phyloP scores from a whole-genome alignment of 2,329 filamentous ascomycete species.

The Hymenoscyphus repandus region DNA sequence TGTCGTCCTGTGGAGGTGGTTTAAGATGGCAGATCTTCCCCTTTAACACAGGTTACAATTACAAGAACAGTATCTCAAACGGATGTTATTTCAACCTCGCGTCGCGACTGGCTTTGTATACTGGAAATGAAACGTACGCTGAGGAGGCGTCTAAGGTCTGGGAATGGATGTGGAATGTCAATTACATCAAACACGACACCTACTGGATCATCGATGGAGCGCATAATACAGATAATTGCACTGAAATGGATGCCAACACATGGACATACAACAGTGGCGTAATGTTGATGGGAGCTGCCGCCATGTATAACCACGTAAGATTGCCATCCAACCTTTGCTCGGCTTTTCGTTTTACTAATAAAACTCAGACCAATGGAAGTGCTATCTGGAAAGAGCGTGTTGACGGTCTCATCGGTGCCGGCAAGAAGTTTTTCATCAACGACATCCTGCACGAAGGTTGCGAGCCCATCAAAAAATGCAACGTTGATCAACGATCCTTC shows the following conservation, averaged over 20 bases:
- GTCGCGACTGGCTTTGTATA: constrained; percentile 68
- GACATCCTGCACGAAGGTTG: constrained; percentile 61
- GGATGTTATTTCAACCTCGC: constrained; percentile 57
- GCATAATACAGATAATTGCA: constrained; percentile 52
- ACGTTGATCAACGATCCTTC: constrained; percentile 57
- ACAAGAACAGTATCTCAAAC: constrained; percentile 64
- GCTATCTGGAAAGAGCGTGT: constrained; percentile 52
- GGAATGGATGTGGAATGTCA: constrained; percentile 56
- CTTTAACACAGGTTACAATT: constrained; percentile 75
- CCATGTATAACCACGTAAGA: constrained; percentile 43
- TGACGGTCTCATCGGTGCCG: constrained; percentile 49
- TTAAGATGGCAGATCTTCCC: constrained; percentile 80
- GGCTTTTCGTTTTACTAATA: not conserved
- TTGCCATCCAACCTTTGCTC: not conserved
- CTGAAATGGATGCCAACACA: constrained; percentile 52
- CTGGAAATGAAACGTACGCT: constrained; percentile 68
- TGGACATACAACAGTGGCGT: constrained; percentile 68
- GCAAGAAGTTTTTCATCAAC: constrained; percentile 51
- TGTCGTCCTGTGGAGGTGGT: constrained; percentile 61
- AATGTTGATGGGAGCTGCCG: constrained; percentile 53
- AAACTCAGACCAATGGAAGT: constrained; percentile 25
- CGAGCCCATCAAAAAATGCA: constrained; percentile 54
- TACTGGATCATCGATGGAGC: constrained; percentile 56
- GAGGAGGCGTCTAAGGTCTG: constrained; percentile 74
- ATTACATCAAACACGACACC: constrained; percentile 49